phyloP scores from a whole-genome alignment of 1,284 basidiomycete species.

The Ustilago shanxiensis region DNA sequence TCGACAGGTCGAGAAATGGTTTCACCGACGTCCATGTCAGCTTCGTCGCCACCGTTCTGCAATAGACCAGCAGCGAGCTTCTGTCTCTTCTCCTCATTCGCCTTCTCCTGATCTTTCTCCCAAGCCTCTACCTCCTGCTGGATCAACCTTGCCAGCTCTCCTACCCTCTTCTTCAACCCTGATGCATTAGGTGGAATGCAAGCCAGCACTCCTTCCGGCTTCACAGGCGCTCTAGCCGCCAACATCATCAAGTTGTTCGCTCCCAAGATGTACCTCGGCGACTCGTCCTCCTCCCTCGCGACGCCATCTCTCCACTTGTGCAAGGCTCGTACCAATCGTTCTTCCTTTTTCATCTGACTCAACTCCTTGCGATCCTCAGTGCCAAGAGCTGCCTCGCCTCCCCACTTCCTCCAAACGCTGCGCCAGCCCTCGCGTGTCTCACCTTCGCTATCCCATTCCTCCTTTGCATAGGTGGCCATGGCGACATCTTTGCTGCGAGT shows the following conservation, averaged over 20 bases:
- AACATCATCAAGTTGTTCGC: conserved; percentile 56
- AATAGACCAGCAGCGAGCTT: conserved; percentile 12
- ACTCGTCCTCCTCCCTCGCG: conserved; percentile 89
- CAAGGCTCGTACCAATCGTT: conserved; percentile 77
- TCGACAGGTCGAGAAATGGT: conserved; percentile 15
- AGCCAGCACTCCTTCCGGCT: conserved; percentile 40
- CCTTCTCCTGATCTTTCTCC: conserved; percentile 27
- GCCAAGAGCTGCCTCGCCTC: conserved; percentile 70
- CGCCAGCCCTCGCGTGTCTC: conserved; percentile 65
- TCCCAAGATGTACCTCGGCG: conserved; percentile 73
- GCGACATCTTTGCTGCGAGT: conserved; percentile 60
- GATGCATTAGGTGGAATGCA: conserved; percentile 47
- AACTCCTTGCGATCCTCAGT: conserved; percentile 45
- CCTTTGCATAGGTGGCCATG: conserved; percentile 65
- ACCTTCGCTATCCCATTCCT: conserved; percentile 64
- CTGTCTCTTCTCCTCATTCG: conserved; percentile 24
- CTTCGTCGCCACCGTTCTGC: conserved; percentile 8
- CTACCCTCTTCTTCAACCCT: conserved; percentile 47
- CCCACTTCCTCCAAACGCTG: conserved; percentile 66
- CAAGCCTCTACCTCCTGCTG: conserved; percentile 47
- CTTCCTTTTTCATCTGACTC: conserved; percentile 70
- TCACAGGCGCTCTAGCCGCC: conserved; percentile 58
- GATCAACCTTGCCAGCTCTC: conserved; percentile 56
- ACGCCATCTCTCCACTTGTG: conserved; percentile 87
- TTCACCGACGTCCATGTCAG: conserved; percentile 34